Percentiles rank a stretch among this genome's conserved stretches.
Evolutionary conservation across 1,284 basidiomycete species (phyloP).

Genomic region (Lignosus rhinocerotis): DNA sequence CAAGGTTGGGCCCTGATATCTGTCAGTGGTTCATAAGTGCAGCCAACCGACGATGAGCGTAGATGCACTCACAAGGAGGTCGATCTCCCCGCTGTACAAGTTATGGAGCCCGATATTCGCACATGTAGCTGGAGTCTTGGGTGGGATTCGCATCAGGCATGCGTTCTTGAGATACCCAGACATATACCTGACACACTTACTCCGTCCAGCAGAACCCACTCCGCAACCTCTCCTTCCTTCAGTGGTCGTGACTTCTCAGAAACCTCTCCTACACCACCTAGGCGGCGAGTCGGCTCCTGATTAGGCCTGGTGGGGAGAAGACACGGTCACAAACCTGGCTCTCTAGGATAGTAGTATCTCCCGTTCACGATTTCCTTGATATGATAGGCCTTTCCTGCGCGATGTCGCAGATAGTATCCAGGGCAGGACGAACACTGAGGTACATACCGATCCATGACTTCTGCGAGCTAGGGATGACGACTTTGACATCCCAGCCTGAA

Average conservation of each 20-base stretch:
- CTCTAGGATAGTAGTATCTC: constrained; percentile 79
- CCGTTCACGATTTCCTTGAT: constrained; percentile 80
- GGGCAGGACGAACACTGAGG: background rate
- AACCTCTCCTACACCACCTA: constrained; percentile 75
- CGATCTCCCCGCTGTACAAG: constrained; percentile 80
- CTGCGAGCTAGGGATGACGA: constrained; percentile 86
- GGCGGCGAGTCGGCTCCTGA: constrained; percentile 7
- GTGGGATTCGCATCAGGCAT: background rate
- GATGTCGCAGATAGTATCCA: background rate
- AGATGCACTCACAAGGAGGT: constrained; percentile 67
- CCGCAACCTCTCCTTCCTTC: constrained; percentile 74
- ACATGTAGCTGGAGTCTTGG: constrained; percentile 87
- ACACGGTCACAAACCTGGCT: constrained; percentile 43
- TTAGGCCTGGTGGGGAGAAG: background rate
- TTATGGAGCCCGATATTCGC: constrained; percentile 89
- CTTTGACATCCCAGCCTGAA: constrained; percentile 82
- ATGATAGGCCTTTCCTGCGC: constrained; percentile 77
- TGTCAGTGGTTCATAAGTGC: constrained; percentile 28
- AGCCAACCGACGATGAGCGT: background rate
- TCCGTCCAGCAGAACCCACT: constrained; percentile 88
- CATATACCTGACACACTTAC: constrained; percentile 43
- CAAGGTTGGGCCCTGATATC: constrained; percentile 78
- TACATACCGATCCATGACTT: constrained; percentile 85
- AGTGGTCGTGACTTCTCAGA: constrained; percentile 63
- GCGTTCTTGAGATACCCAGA: background rate